A percentile compares a stretch with the other conserved stretches of the same genome.
phyloP scores from a whole-genome alignment of 495 filamentous ascomycete species.

The Podospora tetraspora region DNA sequence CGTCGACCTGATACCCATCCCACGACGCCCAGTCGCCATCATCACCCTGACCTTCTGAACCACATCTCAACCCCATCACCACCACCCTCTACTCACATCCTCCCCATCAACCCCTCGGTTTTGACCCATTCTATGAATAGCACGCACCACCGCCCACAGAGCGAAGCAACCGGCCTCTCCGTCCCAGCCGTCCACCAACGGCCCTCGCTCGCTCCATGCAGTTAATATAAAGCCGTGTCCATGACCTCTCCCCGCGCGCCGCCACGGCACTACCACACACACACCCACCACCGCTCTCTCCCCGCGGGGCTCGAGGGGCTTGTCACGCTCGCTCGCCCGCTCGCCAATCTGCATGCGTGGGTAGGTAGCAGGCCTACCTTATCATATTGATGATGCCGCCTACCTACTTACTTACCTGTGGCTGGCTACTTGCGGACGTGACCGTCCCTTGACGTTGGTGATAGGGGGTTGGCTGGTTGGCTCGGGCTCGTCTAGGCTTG shows the following conservation, averaged over 20 bases:
- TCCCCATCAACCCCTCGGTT: neutral
- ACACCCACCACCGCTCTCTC: neutral
- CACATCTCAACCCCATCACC: neutral
- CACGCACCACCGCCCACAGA: neutral
- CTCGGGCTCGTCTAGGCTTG: neutral
- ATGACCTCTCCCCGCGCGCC: constrained; percentile 8
- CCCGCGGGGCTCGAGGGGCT: neutral
- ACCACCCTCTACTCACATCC: neutral
- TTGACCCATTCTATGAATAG: constrained; percentile 18
- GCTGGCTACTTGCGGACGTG: neutral
- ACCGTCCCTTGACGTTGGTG: neutral
- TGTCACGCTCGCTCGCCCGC: neutral
- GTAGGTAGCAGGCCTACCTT: neutral
- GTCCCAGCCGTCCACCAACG: neutral
- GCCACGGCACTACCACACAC: neutral
- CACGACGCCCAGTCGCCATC: neutral
- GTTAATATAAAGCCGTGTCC: constrained; percentile 16
- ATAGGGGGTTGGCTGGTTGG: neutral
- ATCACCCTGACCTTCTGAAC: neutral
- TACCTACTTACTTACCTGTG: neutral
- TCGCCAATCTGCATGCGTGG: neutral
- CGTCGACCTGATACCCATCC: neutral
- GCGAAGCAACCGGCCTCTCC: neutral
- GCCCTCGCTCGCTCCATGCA: constrained; percentile 1
- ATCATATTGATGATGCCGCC: neutral